Percentiles rank a stretch among this genome's conserved stretches.
Conservation (phyloP, 2,329 filamentous ascomycete genomes). For the Colletotrichum scovillei region DNA sequence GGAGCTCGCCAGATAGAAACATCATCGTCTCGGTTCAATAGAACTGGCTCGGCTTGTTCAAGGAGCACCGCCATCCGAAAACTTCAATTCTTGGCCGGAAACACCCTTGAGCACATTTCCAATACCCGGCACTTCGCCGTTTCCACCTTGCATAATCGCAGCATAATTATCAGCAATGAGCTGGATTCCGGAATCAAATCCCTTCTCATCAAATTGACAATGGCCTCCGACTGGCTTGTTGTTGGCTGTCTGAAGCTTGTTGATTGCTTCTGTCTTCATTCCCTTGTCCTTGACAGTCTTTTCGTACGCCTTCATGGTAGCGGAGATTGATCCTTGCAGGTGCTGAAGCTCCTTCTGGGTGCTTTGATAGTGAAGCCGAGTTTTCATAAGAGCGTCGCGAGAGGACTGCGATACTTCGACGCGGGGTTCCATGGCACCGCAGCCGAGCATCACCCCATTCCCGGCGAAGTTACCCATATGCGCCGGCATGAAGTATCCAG, state of each 20-base stretch:
- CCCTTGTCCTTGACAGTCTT: slow-evolving; percentile 56
- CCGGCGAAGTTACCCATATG: slow-evolving; percentile 63
- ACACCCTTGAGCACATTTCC: slow-evolving; percentile 60
- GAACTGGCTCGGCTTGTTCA: not conserved
- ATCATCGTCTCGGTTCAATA: too few species aligned
- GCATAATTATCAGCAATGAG: slow-evolving; percentile 63
- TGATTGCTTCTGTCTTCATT: slow-evolving; percentile 55
- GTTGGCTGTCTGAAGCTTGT: slow-evolving; percentile 66
- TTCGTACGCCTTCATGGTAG: slow-evolving; percentile 62
- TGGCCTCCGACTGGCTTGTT: slow-evolving; percentile 66
- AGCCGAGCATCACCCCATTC: slow-evolving; percentile 65
- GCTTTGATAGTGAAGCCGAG: slow-evolving; percentile 67
- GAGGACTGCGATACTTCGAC: slow-evolving; percentile 57
- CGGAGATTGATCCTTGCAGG: slow-evolving; percentile 62
- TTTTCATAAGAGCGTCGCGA: slow-evolving; percentile 54
- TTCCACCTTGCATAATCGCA: slow-evolving; percentile 63
- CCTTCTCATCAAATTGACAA: slow-evolving; percentile 66
- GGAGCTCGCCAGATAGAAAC: too few species aligned
- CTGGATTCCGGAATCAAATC: slow-evolving; percentile 65
- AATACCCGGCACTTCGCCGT: slow-evolving; percentile 61
- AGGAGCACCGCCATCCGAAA: slow-evolving; percentile 35
- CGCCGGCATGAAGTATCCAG: slow-evolving; percentile 67
- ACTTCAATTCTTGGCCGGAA: slow-evolving; percentile 57
- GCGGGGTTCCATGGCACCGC: slow-evolving; percentile 64
- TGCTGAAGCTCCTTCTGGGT: slow-evolving; percentile 62